phyloP scores from a whole-genome alignment of 2,329 filamentous ascomycete species.

The Exophiala dermatitidis region DNA sequence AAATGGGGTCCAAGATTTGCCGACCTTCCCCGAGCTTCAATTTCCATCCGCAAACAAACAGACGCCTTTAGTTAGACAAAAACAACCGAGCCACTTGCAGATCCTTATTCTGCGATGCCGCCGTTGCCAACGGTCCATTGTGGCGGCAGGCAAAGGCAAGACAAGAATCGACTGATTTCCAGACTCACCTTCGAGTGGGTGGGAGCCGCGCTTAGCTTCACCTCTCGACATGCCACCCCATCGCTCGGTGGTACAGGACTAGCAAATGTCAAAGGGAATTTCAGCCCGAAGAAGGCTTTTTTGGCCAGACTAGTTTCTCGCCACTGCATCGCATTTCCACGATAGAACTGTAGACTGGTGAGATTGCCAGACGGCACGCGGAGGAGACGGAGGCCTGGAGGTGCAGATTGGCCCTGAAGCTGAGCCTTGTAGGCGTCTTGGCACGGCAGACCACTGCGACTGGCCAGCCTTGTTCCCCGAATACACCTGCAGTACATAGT shows the following conservation, averaged over 20 bases:
- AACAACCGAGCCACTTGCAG: not conserved
- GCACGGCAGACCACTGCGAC: not conserved
- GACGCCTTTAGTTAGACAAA: constrained; percentile 5
- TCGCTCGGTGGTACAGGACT: not conserved
- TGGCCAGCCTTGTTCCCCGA: not conserved
- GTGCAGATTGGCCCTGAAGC: no score
- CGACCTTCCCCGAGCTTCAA: constrained; percentile 10
- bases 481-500: not conserved
- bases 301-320: not conserved
- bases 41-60: constrained; percentile 16
- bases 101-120: not conserved
- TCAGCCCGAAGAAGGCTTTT: not conserved
- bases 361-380: not conserved
- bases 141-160: not conserved
- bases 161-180: not conserved
- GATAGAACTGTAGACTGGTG: not conserved
- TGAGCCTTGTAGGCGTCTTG: not conserved
- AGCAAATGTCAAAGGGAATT: not conserved
- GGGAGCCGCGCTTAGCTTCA: not conserved
- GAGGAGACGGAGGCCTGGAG: not conserved
- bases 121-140: not conserved
- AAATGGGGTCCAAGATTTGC: constrained; percentile 14
- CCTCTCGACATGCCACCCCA: not conserved
- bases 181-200: not conserved
- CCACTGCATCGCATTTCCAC: not conserved